Evolutionary conservation across 1,284 basidiomycete genomes (phyloP).

Genomic region (Inonotus hispidus): DNA sequence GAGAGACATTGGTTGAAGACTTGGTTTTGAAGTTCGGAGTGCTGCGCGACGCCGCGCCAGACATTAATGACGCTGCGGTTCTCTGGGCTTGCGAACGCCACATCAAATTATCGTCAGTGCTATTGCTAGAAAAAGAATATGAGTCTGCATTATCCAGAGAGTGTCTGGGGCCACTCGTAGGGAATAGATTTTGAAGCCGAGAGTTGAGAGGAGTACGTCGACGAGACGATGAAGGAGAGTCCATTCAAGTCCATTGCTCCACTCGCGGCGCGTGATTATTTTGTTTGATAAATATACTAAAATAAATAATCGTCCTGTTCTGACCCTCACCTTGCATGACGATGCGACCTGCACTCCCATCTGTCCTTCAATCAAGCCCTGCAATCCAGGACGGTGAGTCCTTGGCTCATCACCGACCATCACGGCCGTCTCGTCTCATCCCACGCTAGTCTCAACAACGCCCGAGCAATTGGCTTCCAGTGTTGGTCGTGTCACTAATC

Average conservation of each 20-base stretch:
- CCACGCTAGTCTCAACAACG: constrained; percentile 38
- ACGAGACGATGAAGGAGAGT: neutral
- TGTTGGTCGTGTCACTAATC: constrained; percentile 47
- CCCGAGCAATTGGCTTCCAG: constrained; percentile 39
- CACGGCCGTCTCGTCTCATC: neutral
- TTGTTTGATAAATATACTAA: neutral
- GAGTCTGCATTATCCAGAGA: constrained; percentile 4
- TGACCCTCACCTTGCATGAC: neutral
- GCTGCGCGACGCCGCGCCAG: neutral
- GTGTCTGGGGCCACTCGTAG: constrained; percentile 4
- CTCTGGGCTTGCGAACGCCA: constrained; percentile 2
- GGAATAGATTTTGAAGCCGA: constrained; percentile 13
- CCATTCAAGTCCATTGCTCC: neutral
- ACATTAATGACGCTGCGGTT: neutral
- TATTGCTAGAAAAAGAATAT: neutral
- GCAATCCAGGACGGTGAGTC: constrained; percentile 49
- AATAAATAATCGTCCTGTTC: neutral
- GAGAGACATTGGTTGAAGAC: neutral
- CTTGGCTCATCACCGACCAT: neutral
- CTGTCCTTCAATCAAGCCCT: constrained; percentile 46
- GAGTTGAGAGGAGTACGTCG: constrained; percentile 13
- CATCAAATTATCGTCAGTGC: constrained; percentile 16
- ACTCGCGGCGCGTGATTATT: neutral
- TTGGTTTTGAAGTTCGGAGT: neutral
- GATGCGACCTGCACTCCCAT: constrained; percentile 36